These are phyloP conservation scores for Amylocarpus encephaloides DNA, from an alignment of 2,329 filamentous ascomycete species.

Conservation along the genomic window DNA sequence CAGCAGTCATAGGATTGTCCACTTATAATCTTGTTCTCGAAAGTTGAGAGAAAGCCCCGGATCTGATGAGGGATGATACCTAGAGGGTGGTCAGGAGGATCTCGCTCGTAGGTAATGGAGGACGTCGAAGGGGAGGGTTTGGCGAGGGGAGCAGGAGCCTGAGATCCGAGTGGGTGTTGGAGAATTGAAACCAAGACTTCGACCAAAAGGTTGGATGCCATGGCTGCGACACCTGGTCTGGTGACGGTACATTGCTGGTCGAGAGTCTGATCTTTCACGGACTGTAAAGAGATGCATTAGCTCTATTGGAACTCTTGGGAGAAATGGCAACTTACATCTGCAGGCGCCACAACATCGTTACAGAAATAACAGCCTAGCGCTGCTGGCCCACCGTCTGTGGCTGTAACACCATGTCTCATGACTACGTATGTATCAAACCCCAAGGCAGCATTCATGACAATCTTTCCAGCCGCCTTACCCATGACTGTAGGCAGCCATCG, in stretches of 20 bases:
- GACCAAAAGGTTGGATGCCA: slow-evolving; percentile 84
- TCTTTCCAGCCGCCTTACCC: slow-evolving; percentile 86
- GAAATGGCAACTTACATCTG: slow-evolving; percentile 62
- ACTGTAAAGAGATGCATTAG: slow-evolving; percentile 45
- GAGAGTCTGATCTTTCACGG: slow-evolving; percentile 86
- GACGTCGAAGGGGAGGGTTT: slow-evolving; percentile 32
- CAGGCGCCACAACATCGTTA: slow-evolving; percentile 92
- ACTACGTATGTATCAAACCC: slow-evolving; percentile 97
- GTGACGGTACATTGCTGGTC: slow-evolving; percentile 99
- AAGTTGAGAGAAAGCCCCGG: slow-evolving; percentile 68
- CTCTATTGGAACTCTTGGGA: background rate
- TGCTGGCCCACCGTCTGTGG: slow-evolving; percentile 47
- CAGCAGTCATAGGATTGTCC: slow-evolving; percentile 75
- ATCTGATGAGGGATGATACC: slow-evolving; percentile 75
- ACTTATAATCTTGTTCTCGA: slow-evolving; percentile 66
- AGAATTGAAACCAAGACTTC: slow-evolving; percentile 83
- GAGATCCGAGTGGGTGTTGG: slow-evolving; percentile 71
- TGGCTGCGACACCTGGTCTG: slow-evolving; percentile 82
- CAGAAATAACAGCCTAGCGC: slow-evolving; percentile 96
- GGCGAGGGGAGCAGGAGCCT: slow-evolving; percentile 49
- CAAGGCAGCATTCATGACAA: slow-evolving; percentile 92
- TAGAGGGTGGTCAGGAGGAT: slow-evolving; percentile 53
- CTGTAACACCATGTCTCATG: slow-evolving; percentile 82
- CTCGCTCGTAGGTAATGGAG: slow-evolving; percentile 42
- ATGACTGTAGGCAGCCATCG: slow-evolving; percentile 95